Evolutionary conservation across 257 asterid genomes (phyloP).

Genomic region (Knoxia roxburghii): DNA sequence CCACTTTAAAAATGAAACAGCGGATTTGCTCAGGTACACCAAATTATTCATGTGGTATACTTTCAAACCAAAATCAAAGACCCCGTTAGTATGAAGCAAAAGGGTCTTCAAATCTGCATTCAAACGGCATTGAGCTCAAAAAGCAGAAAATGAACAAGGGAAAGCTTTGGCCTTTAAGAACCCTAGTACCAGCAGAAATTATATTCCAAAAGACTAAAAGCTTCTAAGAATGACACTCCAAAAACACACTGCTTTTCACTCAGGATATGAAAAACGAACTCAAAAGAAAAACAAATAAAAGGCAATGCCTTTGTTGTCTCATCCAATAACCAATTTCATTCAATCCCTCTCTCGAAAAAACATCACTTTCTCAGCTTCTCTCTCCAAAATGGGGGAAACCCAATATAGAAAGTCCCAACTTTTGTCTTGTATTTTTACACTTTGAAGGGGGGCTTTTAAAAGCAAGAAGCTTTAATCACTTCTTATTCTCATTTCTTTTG

Average conservation of each 20-base stretch:
- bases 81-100: constrained; percentile 3
- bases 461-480: not conserved
- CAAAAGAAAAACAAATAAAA: constrained; percentile 18
- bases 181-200: constrained; percentile 6
- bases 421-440: not conserved
- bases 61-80: not conserved
- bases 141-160: not conserved
- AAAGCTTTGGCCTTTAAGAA: constrained; percentile 3
- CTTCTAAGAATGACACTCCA: constrained; percentile 8
- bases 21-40: constrained; percentile 9
- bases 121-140: constrained; percentile 14
- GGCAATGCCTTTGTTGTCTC: constrained; percentile 12
- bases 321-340: not conserved
- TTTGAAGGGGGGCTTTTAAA: not conserved
- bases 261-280: constrained; percentile 4
- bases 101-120: constrained; percentile 20
- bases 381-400: constrained; percentile 12
- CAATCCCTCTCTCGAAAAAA: not conserved
- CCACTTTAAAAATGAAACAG: not conserved
- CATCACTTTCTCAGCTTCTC: constrained; percentile 11
- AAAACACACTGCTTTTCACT: constrained; percentile 21
- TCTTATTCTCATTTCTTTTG: constrained; percentile 7
- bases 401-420: constrained; percentile 1
- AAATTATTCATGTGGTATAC: not conserved
- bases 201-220: constrained; percentile 15